Percentiles rank a stretch among this genome's conserved stretches.
These are phyloP conservation scores for Ophiostoma fasciatum DNA, from an alignment of 2,329 filamentous ascomycete species.

Conservation along the genomic window DNA sequence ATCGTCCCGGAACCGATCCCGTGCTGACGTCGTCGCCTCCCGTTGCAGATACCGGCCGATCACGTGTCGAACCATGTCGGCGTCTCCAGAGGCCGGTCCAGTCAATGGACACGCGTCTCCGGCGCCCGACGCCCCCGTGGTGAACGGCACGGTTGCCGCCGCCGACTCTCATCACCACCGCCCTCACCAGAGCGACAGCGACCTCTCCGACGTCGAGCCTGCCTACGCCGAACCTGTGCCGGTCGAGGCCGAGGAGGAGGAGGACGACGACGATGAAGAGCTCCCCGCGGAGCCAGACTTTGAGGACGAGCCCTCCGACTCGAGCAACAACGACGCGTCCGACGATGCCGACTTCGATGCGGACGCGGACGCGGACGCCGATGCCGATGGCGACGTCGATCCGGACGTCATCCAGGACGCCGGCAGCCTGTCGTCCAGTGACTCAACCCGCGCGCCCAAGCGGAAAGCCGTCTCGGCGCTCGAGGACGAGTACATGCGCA, in stretches of 20 bases:
- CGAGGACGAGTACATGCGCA: constrained; percentile 72
- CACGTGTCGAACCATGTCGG: constrained; percentile 48
- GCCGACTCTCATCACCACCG: too few relatives aligned
- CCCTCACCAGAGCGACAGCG: constrained; percentile 57
- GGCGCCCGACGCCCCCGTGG: constrained; percentile 29
- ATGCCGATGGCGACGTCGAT: constrained; percentile 46
- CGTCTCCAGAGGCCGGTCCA: constrained; percentile 44
- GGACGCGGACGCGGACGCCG: constrained; percentile 12
- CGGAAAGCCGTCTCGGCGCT: constrained; percentile 48
- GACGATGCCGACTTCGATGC: constrained; percentile 61
- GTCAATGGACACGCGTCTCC: constrained; percentile 53
- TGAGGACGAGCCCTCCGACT: constrained; percentile 29
- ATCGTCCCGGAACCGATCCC: constrained; percentile 9
- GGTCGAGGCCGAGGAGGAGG: constrained; percentile 31
- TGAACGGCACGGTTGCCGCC: constrained; percentile 22
- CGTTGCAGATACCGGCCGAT: constrained; percentile 47
- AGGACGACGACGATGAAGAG: constrained; percentile 39
- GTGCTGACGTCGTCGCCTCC: constrained; percentile 35
- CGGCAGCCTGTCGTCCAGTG: constrained; percentile 53
- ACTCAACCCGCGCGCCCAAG: constrained; percentile 55
- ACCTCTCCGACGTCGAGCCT: constrained; percentile 55
- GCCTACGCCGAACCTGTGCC: constrained; percentile 36
- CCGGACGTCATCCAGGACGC: constrained; percentile 53
- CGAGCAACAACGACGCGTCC: constrained; percentile 39
- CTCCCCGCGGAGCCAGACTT: too few relatives aligned